phyloP scores from a whole-genome alignment of 768 basidiomycete genomes.

The Russula emetica region DNA sequence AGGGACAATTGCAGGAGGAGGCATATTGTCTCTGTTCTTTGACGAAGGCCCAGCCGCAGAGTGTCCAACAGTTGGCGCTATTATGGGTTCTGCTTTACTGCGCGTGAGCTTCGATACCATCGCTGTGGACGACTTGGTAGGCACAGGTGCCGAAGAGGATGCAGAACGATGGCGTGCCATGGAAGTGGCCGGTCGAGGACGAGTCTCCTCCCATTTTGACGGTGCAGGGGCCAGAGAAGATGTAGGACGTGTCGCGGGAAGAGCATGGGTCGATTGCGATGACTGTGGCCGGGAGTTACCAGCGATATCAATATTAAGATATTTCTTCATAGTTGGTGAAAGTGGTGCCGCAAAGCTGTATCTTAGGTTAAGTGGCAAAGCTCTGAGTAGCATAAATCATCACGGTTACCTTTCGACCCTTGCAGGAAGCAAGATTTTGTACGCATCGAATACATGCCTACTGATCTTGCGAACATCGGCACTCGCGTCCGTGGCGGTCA shows the following conservation, averaged over 20 bases:
- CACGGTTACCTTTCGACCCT: constrained; percentile 58
- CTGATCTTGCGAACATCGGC: constrained; percentile 69
- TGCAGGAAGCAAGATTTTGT: constrained; percentile 62
- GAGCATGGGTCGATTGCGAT: constrained; percentile 17
- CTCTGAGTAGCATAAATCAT: constrained; percentile 6
- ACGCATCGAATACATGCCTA: constrained; percentile 70
- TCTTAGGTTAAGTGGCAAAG: constrained; percentile 17
- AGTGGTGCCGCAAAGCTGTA: constrained; percentile 68
- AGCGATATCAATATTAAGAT: constrained; percentile 25
- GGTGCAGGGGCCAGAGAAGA: constrained; percentile 19
- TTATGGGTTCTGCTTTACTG: constrained; percentile 9
- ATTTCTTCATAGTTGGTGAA: constrained; percentile 59
- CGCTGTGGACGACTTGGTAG: background rate
- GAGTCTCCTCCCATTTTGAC: constrained; percentile 8
- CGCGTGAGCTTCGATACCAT: constrained; percentile 1
- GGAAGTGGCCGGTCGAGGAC: constrained; percentile 24
- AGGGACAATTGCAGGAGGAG: constrained; percentile 20
- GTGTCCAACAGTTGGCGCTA: background rate
- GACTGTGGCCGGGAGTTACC: constrained; percentile 22
- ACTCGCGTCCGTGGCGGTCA: constrained; percentile 65
- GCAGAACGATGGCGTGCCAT: constrained; percentile 16
- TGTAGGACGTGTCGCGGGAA: constrained; percentile 18
- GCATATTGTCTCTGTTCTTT: constrained; percentile 18
- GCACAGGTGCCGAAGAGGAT: constrained; percentile 14
- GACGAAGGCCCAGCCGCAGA: background rate